phyloP scores from a whole-genome alignment of 2,329 filamentous ascomycete species.

The Colletotrichum filicis region DNA sequence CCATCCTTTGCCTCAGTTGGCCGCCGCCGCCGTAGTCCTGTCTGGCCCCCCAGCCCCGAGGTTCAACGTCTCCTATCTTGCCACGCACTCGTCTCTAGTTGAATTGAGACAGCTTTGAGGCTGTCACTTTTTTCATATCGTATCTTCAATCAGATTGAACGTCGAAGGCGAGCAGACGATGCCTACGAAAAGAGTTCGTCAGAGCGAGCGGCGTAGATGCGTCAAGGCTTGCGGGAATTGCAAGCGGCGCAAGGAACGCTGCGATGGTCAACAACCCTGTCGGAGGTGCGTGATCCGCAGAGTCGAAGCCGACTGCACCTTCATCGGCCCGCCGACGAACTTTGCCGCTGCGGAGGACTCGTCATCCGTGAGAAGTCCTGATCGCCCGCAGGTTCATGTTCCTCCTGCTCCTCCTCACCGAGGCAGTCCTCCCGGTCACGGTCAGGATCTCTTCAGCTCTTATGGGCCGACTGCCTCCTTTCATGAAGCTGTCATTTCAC shows the following conservation, averaged over 20 bases:
- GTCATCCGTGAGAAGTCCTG: neutral
- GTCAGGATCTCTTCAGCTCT: conserved; percentile 3
- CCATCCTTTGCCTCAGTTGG: neutral
- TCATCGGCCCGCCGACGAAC: conserved; percentile 17
- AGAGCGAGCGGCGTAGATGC: conserved; percentile 41
- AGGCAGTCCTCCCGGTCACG: neutral
- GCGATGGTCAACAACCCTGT: conserved; percentile 42
- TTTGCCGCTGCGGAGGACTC: neutral
- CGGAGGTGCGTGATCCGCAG: conserved; percentile 39
- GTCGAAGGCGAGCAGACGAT: conserved; percentile 19
- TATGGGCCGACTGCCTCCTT: conserved; percentile 4
- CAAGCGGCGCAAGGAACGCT: conserved; percentile 44
- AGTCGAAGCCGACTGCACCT: conserved; percentile 38
- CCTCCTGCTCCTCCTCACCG: neutral
- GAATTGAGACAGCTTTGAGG: neutral
- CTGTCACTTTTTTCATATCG: neutral
- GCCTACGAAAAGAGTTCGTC: conserved; percentile 37
- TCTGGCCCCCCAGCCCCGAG: neutral
- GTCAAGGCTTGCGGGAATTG: conserved; percentile 41
- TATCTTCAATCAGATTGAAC: neutral
- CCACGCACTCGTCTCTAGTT: neutral
- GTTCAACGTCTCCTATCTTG: neutral
- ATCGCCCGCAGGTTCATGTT: neutral
- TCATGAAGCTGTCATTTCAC: neutral
- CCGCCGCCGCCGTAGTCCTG: neutral